Base-by-base conservation (phyloP, 768 basidiomycete genomes). In the Suillus spraguei region DNA sequence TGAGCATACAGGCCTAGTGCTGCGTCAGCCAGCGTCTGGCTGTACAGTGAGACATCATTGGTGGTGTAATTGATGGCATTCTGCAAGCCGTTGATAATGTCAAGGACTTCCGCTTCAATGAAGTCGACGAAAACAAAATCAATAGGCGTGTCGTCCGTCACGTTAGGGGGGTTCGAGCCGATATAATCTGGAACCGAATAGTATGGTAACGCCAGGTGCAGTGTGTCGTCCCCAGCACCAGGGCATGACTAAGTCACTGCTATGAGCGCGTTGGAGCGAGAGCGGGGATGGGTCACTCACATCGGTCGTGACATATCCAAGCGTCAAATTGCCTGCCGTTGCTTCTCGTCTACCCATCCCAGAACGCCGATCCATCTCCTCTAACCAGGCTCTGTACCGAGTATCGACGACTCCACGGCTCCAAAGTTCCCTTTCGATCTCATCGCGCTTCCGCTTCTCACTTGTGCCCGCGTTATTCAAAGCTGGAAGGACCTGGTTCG, bases 121-220 rank as follows among this genome's bases (percentile, higher is more conserved):
- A 92, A 94, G 72, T 88, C 80, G 54, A 89, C 80, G 72, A 93
- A 94, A 39, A 94, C 87, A 24, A 94, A 81, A 68, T 94, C 92
- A 65, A 94, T 80, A 0, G 77, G 77, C 0, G 85, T 80, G 60
- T 81, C 78, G 60, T 78, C 78, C 0, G 83, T 64, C 16, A 86
- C 81, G 28, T 77, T 70, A 3, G 90, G 88, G 3, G 83, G 71
- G 33, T 78, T 73, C 0, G 87, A 88, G 17, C 79, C 80, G 63
- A 92, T 80, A 70, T 87, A 92, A 68, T 82, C 79, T 0, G 89
- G 89, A 3, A 77, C 64, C 5, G 72, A 60, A 73, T 82, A 84
- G 74, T 82, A 84, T 5, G 88, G 82, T 59, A 90, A 71, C 3
- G 91, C 85, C 2, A 76, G 67, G 72, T 95, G 93, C 0, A 75